These are phyloP conservation scores for Aureobasidium melanogenum DNA, from an alignment of 2,329 filamentous ascomycete genomes.

Conservation along the genomic window DNA sequence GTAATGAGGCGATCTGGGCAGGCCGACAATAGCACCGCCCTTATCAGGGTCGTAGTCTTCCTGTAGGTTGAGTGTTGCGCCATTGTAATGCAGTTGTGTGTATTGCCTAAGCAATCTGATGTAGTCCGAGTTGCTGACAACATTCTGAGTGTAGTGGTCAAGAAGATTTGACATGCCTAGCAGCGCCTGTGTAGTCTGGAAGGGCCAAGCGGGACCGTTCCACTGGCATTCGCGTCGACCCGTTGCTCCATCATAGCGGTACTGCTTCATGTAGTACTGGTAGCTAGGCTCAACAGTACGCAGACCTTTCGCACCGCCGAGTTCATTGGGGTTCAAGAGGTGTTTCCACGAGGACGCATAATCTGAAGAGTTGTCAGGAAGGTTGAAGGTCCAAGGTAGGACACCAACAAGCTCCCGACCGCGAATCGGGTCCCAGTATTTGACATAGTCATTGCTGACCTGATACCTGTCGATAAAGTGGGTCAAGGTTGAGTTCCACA, in stretches of 20 bases:
- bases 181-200: constrained; percentile 34
- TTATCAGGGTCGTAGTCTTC: constrained; percentile 38
- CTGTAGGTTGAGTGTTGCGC: constrained; percentile 28
- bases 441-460: constrained; percentile 30
- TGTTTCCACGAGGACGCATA: constrained; percentile 33
- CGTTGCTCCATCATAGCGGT: constrained; percentile 28
- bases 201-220: constrained; percentile 39
- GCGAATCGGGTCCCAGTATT: constrained; percentile 33
- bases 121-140: constrained; percentile 28
- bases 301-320: constrained; percentile 30
- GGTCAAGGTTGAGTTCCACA: constrained; percentile 36
- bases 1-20: constrained; percentile 36
- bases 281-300: constrained; percentile 37
- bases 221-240: constrained; percentile 34
- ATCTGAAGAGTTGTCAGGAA: constrained; percentile 31
- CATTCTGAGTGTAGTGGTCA: constrained; percentile 30
- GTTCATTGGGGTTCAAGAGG: constrained; percentile 26
- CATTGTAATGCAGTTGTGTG: constrained; percentile 33
- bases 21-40: constrained; percentile 33
- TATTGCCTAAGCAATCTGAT: constrained; percentile 30
- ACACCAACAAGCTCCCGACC: constrained; percentile 37
- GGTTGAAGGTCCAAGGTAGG: constrained; percentile 35
- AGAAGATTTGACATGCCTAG: constrained; percentile 35
- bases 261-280: constrained; percentile 38
- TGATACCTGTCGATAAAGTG: constrained; percentile 39